Evolutionary conservation across 805 yeast genomes (phyloP).

Genomic region (Aciculoconidium aculeatum): DNA sequence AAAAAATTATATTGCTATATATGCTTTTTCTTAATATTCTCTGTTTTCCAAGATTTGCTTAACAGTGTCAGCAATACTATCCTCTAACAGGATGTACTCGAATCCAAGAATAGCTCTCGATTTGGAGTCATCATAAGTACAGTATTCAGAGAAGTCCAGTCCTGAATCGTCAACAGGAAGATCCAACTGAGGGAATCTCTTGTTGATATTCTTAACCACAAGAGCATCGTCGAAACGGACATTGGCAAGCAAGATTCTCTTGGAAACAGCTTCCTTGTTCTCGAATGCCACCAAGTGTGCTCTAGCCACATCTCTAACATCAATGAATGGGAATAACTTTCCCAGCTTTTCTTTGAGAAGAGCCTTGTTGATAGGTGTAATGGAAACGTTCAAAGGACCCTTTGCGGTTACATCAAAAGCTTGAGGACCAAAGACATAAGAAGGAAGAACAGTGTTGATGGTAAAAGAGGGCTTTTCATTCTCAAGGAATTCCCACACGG

Average conservation of each 20-base stretch:
- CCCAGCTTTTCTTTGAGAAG: constrained; percentile 7
- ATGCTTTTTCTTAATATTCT: no score
- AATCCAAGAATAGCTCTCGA: constrained; percentile 16
- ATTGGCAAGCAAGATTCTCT: constrained; percentile 25
- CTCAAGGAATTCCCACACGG: constrained; percentile 12
- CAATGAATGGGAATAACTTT: constrained; percentile 9
- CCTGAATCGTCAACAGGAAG: constrained; percentile 15
- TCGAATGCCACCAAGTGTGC: constrained; percentile 13
- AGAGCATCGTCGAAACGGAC: constrained; percentile 14
- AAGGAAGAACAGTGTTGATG: constrained; percentile 11
- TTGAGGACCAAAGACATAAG: constrained; percentile 23
- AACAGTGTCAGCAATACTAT: constrained; percentile 17
- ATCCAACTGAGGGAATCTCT: constrained; percentile 17
- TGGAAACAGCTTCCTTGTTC: constrained; percentile 10
- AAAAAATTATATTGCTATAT: no score
- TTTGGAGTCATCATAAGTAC: constrained; percentile 11
- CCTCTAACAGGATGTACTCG: constrained; percentile 13
- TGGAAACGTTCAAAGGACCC: constrained; percentile 11
- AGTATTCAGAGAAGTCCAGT: neutral
- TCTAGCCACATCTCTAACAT: constrained; percentile 13
- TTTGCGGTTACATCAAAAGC: constrained; percentile 9
- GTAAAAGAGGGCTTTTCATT: constrained; percentile 6
- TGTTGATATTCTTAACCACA: constrained; percentile 15
- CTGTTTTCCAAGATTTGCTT: constrained; percentile 15
- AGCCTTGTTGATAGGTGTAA: constrained; percentile 9